These are phyloP conservation scores for Deinandra increscens DNA, from an alignment of 129 eudicot species.

Conservation along the genomic window DNA sequence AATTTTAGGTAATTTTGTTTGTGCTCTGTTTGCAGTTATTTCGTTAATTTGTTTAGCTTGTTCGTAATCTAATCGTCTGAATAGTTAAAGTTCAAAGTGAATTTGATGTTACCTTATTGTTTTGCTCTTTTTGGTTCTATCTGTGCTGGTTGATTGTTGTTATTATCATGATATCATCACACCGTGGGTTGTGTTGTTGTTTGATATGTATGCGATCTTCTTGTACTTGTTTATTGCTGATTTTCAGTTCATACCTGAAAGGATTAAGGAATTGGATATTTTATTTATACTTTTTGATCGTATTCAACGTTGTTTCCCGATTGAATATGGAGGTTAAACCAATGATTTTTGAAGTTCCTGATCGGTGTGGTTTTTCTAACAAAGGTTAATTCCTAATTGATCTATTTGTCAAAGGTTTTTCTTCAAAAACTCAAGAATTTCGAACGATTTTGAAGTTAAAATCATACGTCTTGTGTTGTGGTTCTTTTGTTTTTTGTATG, in stretches of 20 bases:
- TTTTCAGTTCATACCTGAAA: background rate
- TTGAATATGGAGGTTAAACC: background rate
- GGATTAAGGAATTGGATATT: background rate
- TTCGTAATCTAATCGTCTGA: background rate
- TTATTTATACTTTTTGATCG: background rate
- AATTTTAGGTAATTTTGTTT: constrained; percentile 21
- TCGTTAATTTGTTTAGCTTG: background rate
- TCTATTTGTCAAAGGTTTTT: background rate
- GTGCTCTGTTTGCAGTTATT: background rate
- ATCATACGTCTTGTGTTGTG: background rate
- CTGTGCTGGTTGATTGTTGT: background rate
- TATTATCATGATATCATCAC: background rate
- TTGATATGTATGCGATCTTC: background rate
- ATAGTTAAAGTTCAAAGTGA: background rate
- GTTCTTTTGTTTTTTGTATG: background rate
- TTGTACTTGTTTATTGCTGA: background rate
- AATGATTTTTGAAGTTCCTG: background rate
- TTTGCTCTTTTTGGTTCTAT: background rate
- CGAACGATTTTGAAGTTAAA: background rate
- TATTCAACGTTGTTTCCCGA: background rate
- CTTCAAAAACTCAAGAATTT: background rate
- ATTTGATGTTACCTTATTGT: constrained; percentile 1
- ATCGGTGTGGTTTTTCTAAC: background rate
- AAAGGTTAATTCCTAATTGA: background rate
- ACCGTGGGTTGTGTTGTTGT: background rate